Evolutionary conservation across 345 rosid genomes (phyloP).

Genomic region (Tarenaya hassleriana): DNA sequence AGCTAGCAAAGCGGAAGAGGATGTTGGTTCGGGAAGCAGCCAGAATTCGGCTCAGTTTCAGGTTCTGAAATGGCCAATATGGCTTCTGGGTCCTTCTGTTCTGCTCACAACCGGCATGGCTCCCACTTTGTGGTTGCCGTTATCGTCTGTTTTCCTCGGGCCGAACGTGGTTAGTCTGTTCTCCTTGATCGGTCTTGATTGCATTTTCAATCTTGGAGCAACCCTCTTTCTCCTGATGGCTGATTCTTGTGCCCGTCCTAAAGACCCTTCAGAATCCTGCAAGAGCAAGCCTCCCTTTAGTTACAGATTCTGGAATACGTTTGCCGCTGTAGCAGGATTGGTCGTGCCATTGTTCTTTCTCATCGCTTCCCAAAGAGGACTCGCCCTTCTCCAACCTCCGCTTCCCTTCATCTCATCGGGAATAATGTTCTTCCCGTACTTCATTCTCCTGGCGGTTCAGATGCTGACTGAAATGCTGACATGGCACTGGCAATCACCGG

Average conservation of each 20-base stretch:
- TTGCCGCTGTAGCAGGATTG: constrained; percentile 59
- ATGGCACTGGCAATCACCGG: constrained; percentile 92
- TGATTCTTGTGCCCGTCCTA: constrained; percentile 67
- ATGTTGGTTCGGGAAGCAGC: constrained; percentile 6
- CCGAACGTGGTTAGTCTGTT: constrained; percentile 84
- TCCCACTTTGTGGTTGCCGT: constrained; percentile 84
- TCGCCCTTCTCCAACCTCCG: constrained; percentile 62
- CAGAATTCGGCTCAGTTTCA: constrained; percentile 26
- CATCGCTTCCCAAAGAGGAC: constrained; percentile 56
- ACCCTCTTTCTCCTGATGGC: constrained; percentile 84
- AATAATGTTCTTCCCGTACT: constrained; percentile 70
- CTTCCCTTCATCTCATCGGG: constrained; percentile 53
- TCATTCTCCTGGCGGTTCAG: constrained; percentile 80
- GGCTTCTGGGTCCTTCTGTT: constrained; percentile 83
- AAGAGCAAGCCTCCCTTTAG: constrained; percentile 66
- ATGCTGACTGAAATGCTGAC: constrained; percentile 72
- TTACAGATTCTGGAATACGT: constrained; percentile 72
- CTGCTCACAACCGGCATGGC: constrained; percentile 83
- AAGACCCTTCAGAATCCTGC: constrained; percentile 29
- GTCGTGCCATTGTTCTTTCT: constrained; percentile 45
- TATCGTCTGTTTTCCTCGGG: constrained; percentile 77
- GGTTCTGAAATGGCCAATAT: constrained; percentile 78
- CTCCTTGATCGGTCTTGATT: constrained; percentile 79
- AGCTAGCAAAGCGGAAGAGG: neutral
- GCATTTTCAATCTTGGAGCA: constrained; percentile 84